A percentile compares a stretch with the other conserved stretches of the same genome.
These are phyloP conservation scores for Suhomyces prunicola DNA, from an alignment of 805 yeast genomes.

Conservation along the genomic window DNA sequence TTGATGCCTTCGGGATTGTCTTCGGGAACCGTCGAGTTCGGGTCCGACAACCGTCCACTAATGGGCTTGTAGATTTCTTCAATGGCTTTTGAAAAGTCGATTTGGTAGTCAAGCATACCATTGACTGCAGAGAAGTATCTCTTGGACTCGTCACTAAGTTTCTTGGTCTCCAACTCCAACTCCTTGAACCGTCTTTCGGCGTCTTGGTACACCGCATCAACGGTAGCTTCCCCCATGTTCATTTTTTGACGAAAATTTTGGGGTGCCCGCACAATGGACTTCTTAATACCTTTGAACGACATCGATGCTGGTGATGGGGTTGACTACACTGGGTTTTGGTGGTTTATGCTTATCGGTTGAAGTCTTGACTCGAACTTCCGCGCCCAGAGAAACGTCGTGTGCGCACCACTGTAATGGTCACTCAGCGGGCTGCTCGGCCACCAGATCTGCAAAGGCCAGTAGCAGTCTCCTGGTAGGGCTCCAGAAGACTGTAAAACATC, in stretches of 20 bases:
- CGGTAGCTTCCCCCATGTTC: slow-evolving; percentile 66
- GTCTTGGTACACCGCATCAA: slow-evolving; percentile 86
- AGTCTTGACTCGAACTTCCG: background rate
- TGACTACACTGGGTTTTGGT: background rate
- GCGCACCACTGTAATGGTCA: background rate
- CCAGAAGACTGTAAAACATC: too few species aligned
- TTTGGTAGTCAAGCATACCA: slow-evolving; percentile 90
- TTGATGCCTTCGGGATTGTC: slow-evolving; percentile 96
- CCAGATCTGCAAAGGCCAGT: too few species aligned
- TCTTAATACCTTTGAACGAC: slow-evolving; percentile 88
- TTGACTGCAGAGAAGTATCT: slow-evolving; percentile 89
- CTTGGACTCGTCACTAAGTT: slow-evolving; percentile 83
- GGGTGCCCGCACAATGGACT: slow-evolving; percentile 83
- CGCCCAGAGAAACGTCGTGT: background rate
- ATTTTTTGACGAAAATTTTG: slow-evolving; percentile 86
- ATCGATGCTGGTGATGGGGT: slow-evolving; percentile 30
- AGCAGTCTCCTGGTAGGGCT: too few species aligned
- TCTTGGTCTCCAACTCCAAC: slow-evolving; percentile 84
- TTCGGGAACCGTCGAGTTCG: slow-evolving; percentile 79
- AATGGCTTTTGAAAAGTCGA: slow-evolving; percentile 92
- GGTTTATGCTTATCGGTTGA: background rate
- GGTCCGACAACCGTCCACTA: slow-evolving; percentile 87
- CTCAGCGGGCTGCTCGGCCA: background rate
- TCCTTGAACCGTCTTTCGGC: slow-evolving; percentile 97
- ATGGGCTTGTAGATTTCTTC: slow-evolving; percentile 96